Base-by-base conservation (phyloP, 495 filamentous ascomycete species). In the Wilcoxina mikolae region DNA sequence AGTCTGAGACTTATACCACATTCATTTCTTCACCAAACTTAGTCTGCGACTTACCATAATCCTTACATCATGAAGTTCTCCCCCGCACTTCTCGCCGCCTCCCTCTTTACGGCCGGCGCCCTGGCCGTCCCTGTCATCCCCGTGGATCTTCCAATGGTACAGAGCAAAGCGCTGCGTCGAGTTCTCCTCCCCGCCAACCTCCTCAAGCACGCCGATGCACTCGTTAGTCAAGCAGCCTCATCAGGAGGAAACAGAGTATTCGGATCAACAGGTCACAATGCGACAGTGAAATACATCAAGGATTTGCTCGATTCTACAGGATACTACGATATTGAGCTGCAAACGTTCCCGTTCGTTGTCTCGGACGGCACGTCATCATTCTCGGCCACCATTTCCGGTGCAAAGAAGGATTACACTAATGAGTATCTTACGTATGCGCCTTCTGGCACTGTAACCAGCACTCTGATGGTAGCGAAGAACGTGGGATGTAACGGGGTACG, bases 211-310 rank as follows among this genome's bases (percentile, higher is more conserved):
- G 66, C 73, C 11, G 64, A 73, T 45, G 69, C 69, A 56, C 64
- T 76, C 11, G 70, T 72, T 55, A 62, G 65, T 31, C 59, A 74
- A 49, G 69, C 74, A 25, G 58, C 68, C n/a, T 17, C 29, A 10
- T 57, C 60, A 31, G 66, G 68, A 53, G 67, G 70, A 24, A 78
- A 77, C 58, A 72, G 82, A 45, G 76, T 78, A 22, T 80, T 83
- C 59, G 79, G 81, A 25, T 67, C 73, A 18, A 57, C 62, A 4
- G 80, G 79, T 28, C 82, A 85, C 67, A 75, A 80, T 35, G 71
- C 72, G 56, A 86, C 78, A 0, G 73, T 82, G 52, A 69, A 82
- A 39, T 86, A 73, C 56, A 62, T 86, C 59, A 76, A 76, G 58
- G 62, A 70, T 57, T 64, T 64, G 17, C 67, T 72, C 4, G 69